Percentiles rank a stretch among this genome's conserved stretches.
Conservation (phyloP, 2,329 filamentous ascomycete species). For the Aspergillus unguis region DNA sequence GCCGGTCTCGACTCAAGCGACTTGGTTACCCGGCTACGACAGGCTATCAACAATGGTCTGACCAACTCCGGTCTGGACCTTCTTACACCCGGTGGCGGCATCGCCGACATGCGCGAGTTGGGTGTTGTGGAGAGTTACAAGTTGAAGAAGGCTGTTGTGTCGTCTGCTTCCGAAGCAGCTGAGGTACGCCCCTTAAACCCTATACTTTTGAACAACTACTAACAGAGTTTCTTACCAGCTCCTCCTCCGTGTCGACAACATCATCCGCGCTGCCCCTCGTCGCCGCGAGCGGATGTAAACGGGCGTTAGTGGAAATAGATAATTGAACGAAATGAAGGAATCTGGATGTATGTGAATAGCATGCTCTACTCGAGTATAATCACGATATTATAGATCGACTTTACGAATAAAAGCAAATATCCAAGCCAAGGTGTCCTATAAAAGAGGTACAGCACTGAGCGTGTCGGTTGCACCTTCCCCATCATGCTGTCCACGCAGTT, state of each 20-base stretch:
- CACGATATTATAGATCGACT: conserved; percentile 16
- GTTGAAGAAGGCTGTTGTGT: conserved; percentile 96
- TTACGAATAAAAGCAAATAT: conserved; percentile 15
- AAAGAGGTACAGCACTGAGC: neutral
- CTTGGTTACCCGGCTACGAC: conserved; percentile 83
- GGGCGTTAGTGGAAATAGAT: conserved; percentile 1
- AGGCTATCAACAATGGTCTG: conserved; percentile 92
- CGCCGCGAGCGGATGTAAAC: conserved; percentile 70
- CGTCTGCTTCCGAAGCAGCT: conserved; percentile 90
- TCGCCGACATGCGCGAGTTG: conserved; percentile 91
- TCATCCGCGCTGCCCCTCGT: conserved; percentile 88
- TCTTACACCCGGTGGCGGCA: conserved; percentile 81
- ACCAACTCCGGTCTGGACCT: conserved; percentile 89
- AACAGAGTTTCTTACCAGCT: conserved; percentile 51
- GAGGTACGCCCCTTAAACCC: conserved; percentile 62
- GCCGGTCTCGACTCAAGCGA: conserved; percentile 94
- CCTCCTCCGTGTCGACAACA: conserved; percentile 91
- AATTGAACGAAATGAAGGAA: conserved; percentile 6
- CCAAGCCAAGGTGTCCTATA: neutral
- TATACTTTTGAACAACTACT: neutral
- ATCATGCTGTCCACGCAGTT: no score
- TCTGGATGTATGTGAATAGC: conserved; percentile 12
- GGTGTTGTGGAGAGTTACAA: conserved; percentile 98
- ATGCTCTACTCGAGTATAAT: conserved; percentile 15
- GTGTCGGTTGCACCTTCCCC: neutral